Evolutionary conservation across 2,329 filamentous ascomycete species (phyloP).

Genomic region (Fusarium nodosum): DNA sequence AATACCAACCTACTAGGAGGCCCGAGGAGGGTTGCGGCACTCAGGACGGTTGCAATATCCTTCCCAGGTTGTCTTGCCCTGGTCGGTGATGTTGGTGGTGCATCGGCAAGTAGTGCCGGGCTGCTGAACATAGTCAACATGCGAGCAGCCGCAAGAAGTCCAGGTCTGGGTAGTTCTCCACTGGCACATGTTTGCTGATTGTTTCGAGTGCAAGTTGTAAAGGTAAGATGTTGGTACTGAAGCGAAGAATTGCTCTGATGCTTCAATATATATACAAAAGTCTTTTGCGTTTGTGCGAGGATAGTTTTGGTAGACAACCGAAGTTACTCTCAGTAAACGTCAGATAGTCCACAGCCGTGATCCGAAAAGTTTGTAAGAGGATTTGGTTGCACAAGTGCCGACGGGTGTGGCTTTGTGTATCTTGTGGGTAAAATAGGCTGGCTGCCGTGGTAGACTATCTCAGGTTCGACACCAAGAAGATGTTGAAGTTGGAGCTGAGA

Average conservation of each 20-base stretch:
- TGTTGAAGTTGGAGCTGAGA: slow-evolving; percentile 13
- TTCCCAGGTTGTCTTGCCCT: slow-evolving; percentile 51
- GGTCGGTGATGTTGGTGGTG: slow-evolving; percentile 44
- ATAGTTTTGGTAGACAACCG: slow-evolving; percentile 22
- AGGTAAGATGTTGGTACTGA: not conserved
- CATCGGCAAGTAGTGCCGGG: slow-evolving; percentile 52
- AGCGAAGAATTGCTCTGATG: slow-evolving; percentile 9
- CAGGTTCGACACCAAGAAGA: slow-evolving; percentile 16
- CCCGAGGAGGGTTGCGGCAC: slow-evolving; percentile 52
- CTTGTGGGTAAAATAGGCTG: slow-evolving; percentile 39
- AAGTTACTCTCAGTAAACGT: slow-evolving; percentile 33
- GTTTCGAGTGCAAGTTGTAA: slow-evolving; percentile 1
- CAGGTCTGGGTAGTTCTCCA: slow-evolving; percentile 53
- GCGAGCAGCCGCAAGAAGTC: slow-evolving; percentile 53
- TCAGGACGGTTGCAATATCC: slow-evolving; percentile 52
- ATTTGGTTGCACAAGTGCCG: slow-evolving; percentile 40
- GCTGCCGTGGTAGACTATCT: slow-evolving; percentile 28
- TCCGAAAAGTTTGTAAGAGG: slow-evolving; percentile 48
- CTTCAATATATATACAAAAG: slow-evolving; percentile 34
- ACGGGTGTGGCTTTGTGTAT: slow-evolving; percentile 43
- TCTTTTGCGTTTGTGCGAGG: slow-evolving; percentile 29
- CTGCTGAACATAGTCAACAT: slow-evolving; percentile 43
- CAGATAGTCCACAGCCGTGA: slow-evolving; percentile 40
- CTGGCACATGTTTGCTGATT: slow-evolving; percentile 52
- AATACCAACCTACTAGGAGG: slow-evolving; percentile 48